Evolutionary conservation across 495 filamentous ascomycete genomes (phyloP).

Genomic region (Xylaria bambusicola): DNA sequence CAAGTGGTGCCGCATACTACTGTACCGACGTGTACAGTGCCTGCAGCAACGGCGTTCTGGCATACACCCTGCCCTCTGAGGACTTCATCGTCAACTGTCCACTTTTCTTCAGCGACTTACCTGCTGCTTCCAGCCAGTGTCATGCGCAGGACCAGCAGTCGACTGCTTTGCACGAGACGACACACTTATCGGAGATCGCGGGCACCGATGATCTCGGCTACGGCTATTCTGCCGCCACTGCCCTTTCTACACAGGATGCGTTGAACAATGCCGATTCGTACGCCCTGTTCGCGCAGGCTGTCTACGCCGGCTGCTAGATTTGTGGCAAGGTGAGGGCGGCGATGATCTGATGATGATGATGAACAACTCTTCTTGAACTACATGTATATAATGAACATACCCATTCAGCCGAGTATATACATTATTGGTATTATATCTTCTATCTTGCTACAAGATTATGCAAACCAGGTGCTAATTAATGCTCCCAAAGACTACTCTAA

Average conservation of each 20-base stretch:
- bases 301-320: constrained; percentile 7
- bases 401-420: too few species aligned
- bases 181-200: constrained; percentile 52
- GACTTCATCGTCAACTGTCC: constrained; percentile 60
- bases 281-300: constrained; percentile 56
- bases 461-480: neutral
- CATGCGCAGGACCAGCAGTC: constrained; percentile 60
- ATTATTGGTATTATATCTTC: neutral
- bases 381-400: too few species aligned
- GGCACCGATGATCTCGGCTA: constrained; percentile 57
- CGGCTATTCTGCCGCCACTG: constrained; percentile 51
- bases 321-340: too few species aligned
- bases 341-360: too few species aligned
- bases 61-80: constrained; percentile 56
- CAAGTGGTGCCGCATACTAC: constrained; percentile 49
- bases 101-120: constrained; percentile 56
- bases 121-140: constrained; percentile 47
- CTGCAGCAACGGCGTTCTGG: constrained; percentile 55
- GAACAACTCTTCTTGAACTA: too few species aligned
- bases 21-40: constrained; percentile 54
- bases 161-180: constrained; percentile 62
- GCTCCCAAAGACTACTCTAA: too few species aligned
- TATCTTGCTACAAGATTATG: neutral
- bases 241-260: constrained; percentile 43
- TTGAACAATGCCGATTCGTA: constrained; percentile 61